Percentiles rank a stretch among this genome's conserved stretches.
These are phyloP conservation scores for Aspergillus unguis DNA, from an alignment of 2,329 filamentous ascomycete species.

Conservation along the genomic window DNA sequence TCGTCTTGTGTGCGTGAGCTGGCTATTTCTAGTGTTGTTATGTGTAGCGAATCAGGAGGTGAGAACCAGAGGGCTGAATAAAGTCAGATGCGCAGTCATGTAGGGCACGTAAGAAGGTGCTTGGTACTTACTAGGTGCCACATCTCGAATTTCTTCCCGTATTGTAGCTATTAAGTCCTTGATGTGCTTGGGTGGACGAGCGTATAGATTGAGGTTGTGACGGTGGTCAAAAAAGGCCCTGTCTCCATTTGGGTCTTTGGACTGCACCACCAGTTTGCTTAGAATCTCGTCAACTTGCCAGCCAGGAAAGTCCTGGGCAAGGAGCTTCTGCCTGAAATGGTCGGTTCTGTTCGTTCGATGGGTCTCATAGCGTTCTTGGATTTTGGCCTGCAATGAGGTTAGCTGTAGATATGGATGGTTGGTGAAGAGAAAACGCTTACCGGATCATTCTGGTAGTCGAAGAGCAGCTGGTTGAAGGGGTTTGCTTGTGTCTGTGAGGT, in stretches of 20 bases:
- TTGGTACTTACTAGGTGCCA: constrained; percentile 64
- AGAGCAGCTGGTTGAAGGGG: constrained; percentile 72
- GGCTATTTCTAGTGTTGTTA: constrained; percentile 81
- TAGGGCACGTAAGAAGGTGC: not conserved
- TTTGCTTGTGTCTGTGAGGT: constrained; percentile 45
- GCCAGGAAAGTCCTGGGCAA: constrained; percentile 64
- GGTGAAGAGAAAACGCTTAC: constrained; percentile 48
- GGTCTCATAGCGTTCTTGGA: constrained; percentile 68
- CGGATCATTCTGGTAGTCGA: constrained; percentile 62
- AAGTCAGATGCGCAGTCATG: not conserved
- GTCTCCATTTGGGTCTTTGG: constrained; percentile 41
- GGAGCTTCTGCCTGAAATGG: constrained; percentile 71
- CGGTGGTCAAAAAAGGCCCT: constrained; percentile 70
- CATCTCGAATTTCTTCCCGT: constrained; percentile 62
- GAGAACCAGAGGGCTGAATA: constrained; percentile 76
- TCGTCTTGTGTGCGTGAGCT: constrained; percentile 70
- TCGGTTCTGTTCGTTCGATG: constrained; percentile 74
- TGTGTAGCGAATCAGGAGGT: constrained; percentile 73
- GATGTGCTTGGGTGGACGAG: constrained; percentile 71
- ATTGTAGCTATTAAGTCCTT: constrained; percentile 64
- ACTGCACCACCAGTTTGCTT: constrained; percentile 57
- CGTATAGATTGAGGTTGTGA: constrained; percentile 86
- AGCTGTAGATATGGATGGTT: not conserved
- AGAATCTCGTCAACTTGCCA: constrained; percentile 75
- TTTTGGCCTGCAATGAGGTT: constrained; percentile 30